These are phyloP conservation scores for Phytophthora pluvialis DNA, from an alignment of 352 stramenopile species.

Conservation along the genomic window DNA sequence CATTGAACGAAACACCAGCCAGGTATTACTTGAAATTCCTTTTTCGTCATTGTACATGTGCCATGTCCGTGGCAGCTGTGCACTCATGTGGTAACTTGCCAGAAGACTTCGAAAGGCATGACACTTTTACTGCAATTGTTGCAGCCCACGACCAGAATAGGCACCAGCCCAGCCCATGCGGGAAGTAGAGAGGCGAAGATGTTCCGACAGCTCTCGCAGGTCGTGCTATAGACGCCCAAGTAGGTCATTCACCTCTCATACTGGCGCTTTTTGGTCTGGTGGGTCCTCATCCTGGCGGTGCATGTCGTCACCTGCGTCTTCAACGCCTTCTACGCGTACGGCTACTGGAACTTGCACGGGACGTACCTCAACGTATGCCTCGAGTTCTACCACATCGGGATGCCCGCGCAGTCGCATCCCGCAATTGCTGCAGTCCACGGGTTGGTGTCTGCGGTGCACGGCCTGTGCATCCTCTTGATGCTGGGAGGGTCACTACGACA, in stretches of 20 bases:
- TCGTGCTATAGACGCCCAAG: neutral
- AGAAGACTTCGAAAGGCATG: no score
- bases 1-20: no score
- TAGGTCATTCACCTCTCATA: neutral
- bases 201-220: neutral
- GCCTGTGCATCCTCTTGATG: neutral
- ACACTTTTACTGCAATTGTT: neutral
- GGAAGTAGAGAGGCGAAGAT: neutral
- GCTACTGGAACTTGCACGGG: neutral
- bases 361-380: conserved; percentile 14
- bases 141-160: neutral
- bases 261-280: neutral
- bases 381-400: conserved; percentile 14
- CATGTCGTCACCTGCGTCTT: neutral
- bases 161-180: no score
- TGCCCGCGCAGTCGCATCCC: conserved; percentile 17
- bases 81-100: conserved; percentile 1
- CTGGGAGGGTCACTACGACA: neutral
- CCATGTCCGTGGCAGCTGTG: neutral
- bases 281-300: neutral
- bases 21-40: no score
- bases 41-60: no score
- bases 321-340: neutral
- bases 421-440: neutral
- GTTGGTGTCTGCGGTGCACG: neutral